phyloP scores from a whole-genome alignment of 192 early-diverging fungal species.

The Dispira parvispora region DNA sequence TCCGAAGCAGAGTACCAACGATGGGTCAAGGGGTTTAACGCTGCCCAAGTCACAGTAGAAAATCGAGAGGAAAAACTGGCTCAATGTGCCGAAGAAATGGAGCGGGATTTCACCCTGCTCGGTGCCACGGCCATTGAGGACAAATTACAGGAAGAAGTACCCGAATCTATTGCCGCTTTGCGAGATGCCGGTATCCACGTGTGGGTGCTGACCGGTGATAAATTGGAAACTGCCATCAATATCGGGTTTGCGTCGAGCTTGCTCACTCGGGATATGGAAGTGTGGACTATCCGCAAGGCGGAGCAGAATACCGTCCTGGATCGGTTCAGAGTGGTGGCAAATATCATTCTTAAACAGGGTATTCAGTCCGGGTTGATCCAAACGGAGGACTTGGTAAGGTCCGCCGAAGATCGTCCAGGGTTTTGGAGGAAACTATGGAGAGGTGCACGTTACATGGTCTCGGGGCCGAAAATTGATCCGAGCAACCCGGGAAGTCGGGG shows the following conservation, averaged over 20 bases:
- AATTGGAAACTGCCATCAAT: conserved; percentile 96
- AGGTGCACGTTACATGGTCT: background rate
- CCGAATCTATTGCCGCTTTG: conserved; percentile 71
- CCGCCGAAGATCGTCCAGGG: background rate
- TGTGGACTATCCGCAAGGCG: conserved; percentile 38
- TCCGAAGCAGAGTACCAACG: conserved; percentile 49
- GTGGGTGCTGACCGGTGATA: conserved; percentile 98
- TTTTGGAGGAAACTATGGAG: background rate
- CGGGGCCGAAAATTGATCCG: background rate
- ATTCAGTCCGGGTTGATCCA: conserved; percentile 6
- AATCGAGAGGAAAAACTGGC: conserved; percentile 62
- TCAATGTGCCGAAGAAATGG: conserved; percentile 56
- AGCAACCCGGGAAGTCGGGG: conserved; percentile 7
- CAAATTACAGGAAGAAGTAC: conserved; percentile 89
- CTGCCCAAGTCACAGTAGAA: conserved; percentile 48
- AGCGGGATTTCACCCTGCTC: conserved; percentile 59
- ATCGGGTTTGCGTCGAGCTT: conserved; percentile 83
- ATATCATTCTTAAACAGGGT: conserved; percentile 27
- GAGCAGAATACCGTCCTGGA: conserved; percentile 24
- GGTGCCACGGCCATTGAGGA: conserved; percentile 97
- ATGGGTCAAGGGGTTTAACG: conserved; percentile 60
- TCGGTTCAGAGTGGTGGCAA: conserved; percentile 25
- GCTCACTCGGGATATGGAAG: conserved; percentile 47
- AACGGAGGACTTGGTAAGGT: background rate
- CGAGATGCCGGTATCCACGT: conserved; percentile 80